These are phyloP conservation scores for Lichtheimia corymbifera DNA, from an alignment of 371 early-diverging fungal genomes.

Conservation along the genomic window DNA sequence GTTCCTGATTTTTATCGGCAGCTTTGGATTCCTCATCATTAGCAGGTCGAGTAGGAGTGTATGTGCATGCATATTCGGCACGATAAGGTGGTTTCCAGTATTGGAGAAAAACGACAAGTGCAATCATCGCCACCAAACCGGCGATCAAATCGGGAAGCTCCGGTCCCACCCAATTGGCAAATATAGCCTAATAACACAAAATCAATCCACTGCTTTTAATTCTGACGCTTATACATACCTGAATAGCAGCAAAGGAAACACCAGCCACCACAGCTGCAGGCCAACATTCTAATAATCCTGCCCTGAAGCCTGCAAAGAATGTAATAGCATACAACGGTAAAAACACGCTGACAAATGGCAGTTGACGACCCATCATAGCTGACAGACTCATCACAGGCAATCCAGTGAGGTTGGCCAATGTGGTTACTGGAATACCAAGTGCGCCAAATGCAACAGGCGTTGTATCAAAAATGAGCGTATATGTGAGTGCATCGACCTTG, in stretches of 20 bases:
- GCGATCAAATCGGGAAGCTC: slow-evolving; percentile 54
- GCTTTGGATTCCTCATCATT: slow-evolving; percentile 5
- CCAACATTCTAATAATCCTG: slow-evolving; percentile 50
- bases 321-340: slow-evolving; percentile 42
- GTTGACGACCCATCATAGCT: slow-evolving; percentile 54
- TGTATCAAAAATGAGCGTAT: slow-evolving; percentile 47
- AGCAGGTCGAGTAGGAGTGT: not conserved
- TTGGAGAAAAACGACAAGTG: slow-evolving; percentile 40
- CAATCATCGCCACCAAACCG: slow-evolving; percentile 40
- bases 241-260: slow-evolving; percentile 44
- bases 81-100: slow-evolving; percentile 51
- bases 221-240: slow-evolving; percentile 16
- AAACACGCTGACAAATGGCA: slow-evolving; percentile 48
- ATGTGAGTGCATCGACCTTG: slow-evolving; percentile 43
- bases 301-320: slow-evolving; percentile 41
- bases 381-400: slow-evolving; percentile 38
- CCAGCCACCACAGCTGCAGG: slow-evolving; percentile 46
- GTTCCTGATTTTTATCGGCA: not conserved
- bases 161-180: slow-evolving; percentile 49
- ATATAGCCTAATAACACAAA: slow-evolving; percentile 18
- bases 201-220: not conserved
- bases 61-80: slow-evolving; percentile 25
- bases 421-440: slow-evolving; percentile 49
- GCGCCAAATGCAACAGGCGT: slow-evolving; percentile 54
- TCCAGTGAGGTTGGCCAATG: slow-evolving; percentile 43